A percentile compares a stretch with the other conserved stretches of the same genome.
phyloP scores from a whole-genome alignment of 768 basidiomycete genomes.

The Mycena rosella region DNA sequence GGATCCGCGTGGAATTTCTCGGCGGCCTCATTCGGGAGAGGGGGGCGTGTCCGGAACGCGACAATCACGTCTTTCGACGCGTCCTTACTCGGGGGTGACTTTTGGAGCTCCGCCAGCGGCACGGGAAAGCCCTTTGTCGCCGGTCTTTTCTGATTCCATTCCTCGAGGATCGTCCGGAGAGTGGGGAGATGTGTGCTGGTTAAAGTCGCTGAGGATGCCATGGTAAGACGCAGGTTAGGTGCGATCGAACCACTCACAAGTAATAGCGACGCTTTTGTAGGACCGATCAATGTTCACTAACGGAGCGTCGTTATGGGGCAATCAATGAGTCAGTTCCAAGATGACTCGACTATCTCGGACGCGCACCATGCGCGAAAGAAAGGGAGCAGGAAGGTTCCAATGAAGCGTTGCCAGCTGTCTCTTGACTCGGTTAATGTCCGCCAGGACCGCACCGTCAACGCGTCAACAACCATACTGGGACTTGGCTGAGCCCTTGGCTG shows the following conservation, averaged over 20 bases:
- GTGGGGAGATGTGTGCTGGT: constrained; percentile 46
- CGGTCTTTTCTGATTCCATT: constrained; percentile 43
- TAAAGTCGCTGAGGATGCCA: constrained; percentile 47
- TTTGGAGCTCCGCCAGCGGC: constrained; percentile 25
- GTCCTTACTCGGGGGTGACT: constrained; percentile 26
- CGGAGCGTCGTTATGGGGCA: too few species aligned
- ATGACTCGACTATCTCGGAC: constrained; percentile 6
- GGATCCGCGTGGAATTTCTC: constrained; percentile 41
- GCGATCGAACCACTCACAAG: background rate
- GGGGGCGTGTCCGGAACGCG: constrained; percentile 52
- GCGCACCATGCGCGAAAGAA: background rate
- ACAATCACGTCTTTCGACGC: constrained; percentile 49
- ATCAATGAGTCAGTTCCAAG: background rate
- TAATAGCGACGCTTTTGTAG: background rate
- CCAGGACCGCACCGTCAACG: too few species aligned
- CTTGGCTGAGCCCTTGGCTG: too few species aligned
- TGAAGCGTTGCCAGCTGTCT: too few species aligned
- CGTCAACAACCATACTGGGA: too few species aligned
- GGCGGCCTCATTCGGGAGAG: constrained; percentile 46
- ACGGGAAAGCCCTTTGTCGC: constrained; percentile 36
- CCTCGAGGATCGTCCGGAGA: constrained; percentile 42
- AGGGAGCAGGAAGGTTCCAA: too few species aligned
- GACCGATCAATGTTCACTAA: background rate
- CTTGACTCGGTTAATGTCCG: too few species aligned
- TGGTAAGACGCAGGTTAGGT: constrained; percentile 20